Evolutionary conservation across 2,329 filamentous ascomycete species (phyloP), one percentile per base, ranked within the genome.

Genomic region (Fusarium udum): DNA sequence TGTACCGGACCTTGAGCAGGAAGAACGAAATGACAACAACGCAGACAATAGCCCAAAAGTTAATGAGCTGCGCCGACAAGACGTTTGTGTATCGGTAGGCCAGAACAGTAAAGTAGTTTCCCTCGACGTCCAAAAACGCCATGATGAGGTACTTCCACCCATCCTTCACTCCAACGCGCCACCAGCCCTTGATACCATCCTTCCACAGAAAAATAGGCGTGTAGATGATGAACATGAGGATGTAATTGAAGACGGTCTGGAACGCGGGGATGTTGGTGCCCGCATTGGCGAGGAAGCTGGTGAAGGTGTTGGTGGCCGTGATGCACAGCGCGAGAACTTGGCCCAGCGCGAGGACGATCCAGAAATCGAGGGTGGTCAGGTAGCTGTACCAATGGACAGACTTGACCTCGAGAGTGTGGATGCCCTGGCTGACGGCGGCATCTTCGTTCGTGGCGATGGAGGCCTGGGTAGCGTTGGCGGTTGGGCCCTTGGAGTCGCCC

Each of bases 11-110:
- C 75, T 88, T 89, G 65, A 99, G 89, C 77, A 98, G 86, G 72
- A 91, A 75, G 84, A 97, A 95, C 34, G 94, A 97, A 74, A 98
- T 84, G 69, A 93, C 80, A 26, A 98, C 94, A 28, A 99, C 96
- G 71, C 95, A 91, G 57, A 97, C 93, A 75, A 99, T 98, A 77
- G 95, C 93, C 95, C 95, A 98, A 85, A 98, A 98, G 87, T 98
- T 98, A 84, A 99, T 94, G 59, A 99, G 89, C 86, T 98, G 95
- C 22, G 95, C 95, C 26, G 93, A 96, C 55, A 98, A 88, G 77
- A 98, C 92, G 78, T 95, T 98, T 61, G 95, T 97, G 86, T 97
- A 91, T 67, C 92, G 89, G 85, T 98, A 99, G 10, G 95, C 96
- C 56, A 98, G 88, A 57, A 99, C 95, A 78, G 95, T 95, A 81